Percentiles rank a stretch among this genome's conserved stretches.
phyloP scores from a whole-genome alignment of 208 protist species.

The Leishmania gerbilli region DNA sequence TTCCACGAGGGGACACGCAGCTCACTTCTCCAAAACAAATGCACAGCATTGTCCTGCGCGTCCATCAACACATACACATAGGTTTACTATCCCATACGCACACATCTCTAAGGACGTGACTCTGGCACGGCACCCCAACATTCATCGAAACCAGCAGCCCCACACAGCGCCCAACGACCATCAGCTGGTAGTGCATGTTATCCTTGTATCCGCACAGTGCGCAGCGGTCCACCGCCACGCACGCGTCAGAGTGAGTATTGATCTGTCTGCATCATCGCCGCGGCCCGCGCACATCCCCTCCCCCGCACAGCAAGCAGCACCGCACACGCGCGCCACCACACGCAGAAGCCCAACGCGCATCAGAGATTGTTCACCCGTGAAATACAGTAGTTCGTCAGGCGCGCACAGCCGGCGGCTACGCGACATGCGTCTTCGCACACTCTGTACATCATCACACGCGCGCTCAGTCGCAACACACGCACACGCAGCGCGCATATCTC shows the following conservation, averaged over 20 bases:
- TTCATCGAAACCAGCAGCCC: no score
- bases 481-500: slow-evolving; percentile 11
- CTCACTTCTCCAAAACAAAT: no score
- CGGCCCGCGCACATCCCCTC: background rate
- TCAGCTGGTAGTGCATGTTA: slow-evolving; percentile 64
- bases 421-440: slow-evolving; percentile 5
- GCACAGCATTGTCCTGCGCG: no score
- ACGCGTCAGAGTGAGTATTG: slow-evolving; percentile 53
- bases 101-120: no score
- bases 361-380: slow-evolving; percentile 17
- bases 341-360: background rate
- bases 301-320: background rate
- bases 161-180: slow-evolving; percentile 1
- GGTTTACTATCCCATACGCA: no score
- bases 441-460: slow-evolving; percentile 5
- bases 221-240: slow-evolving; percentile 22
- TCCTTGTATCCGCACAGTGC: slow-evolving; percentile 43
- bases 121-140: no score
- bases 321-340: background rate
- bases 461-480: background rate
- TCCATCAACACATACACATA: no score
- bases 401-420: slow-evolving; percentile 12
- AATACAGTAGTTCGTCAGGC: slow-evolving; percentile 9
- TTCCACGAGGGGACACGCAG: no score
- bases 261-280: slow-evolving; percentile 44